Evolutionary conservation across 2,329 filamentous ascomycete genomes (phyloP).

Genomic region (Trichophyton schoenleinii): DNA sequence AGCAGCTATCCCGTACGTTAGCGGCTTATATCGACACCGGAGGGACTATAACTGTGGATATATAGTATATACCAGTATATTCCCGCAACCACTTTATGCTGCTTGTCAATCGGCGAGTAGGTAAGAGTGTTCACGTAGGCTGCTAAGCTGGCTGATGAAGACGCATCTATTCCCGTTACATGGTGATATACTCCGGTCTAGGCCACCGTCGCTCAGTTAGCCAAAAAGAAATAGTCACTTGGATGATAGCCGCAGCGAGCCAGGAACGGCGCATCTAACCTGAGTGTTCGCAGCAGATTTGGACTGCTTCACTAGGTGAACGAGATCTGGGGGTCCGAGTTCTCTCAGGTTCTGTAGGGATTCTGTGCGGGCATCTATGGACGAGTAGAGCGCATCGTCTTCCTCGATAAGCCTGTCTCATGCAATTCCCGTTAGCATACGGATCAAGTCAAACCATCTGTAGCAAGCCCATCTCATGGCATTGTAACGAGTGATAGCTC

Average conservation of each 20-base stretch:
- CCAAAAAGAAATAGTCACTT: background rate
- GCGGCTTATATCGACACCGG: background rate
- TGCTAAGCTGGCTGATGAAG: conserved; percentile 88
- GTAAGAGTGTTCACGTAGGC: conserved; percentile 98
- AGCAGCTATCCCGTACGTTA: conserved; percentile 48
- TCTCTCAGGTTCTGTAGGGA: conserved; percentile 74
- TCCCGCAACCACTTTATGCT: conserved; percentile 83
- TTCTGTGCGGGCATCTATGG: conserved; percentile 85
- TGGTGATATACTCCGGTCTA: conserved; percentile 93
- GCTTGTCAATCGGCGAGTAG: conserved; percentile 71
- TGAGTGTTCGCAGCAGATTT: conserved; percentile 46
- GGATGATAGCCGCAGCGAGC: background rate
- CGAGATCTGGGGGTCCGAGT: conserved; percentile 87
- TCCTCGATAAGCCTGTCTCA: conserved; percentile 62
- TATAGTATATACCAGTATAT: conserved; percentile 61
- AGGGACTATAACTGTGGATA: conserved; percentile 15
- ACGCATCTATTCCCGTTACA: conserved; percentile 93
- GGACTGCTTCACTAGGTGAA: conserved; percentile 76
- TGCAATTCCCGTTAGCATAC: background rate
- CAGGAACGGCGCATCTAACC: conserved; percentile 27
- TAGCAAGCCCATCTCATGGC: background rate
- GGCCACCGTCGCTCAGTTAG: background rate
- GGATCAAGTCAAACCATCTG: background rate
- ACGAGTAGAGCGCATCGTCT: conserved; percentile 71
- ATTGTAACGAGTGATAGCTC: background rate